Conservation (phyloP, 2,329 filamentous ascomycete genomes). For the Colletotrichum higginsianum region DNA sequence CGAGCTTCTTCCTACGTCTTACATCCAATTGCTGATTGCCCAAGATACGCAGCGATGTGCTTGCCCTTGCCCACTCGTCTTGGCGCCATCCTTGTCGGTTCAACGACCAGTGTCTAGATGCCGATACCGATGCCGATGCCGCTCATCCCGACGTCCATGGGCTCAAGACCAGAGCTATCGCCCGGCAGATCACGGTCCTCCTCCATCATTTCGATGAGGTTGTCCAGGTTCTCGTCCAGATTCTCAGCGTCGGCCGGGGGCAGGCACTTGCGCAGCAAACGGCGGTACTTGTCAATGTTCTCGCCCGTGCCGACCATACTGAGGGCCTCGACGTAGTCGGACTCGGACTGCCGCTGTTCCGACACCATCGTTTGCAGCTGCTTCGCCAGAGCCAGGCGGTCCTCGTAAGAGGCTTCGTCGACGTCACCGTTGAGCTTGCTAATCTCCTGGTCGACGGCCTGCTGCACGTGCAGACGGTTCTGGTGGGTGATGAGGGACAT, state of each 20-base stretch:
- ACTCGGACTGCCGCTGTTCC: slow-evolving; percentile 74
- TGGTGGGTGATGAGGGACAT: slow-evolving; percentile 66
- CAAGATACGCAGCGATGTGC: slow-evolving; percentile 4
- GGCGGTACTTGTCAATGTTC: slow-evolving; percentile 81
- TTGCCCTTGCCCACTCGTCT: background rate
- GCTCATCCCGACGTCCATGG: slow-evolving; percentile 46
- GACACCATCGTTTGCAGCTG: slow-evolving; percentile 70
- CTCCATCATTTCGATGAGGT: slow-evolving; percentile 74
- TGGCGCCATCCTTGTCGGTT: background rate
- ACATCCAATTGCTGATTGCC: slow-evolving; percentile 15
- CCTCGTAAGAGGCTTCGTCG: slow-evolving; percentile 64
- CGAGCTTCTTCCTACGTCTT: slow-evolving; percentile 22
- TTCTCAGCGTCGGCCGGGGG: slow-evolving; percentile 77
- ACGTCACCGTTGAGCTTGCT: slow-evolving; percentile 63
- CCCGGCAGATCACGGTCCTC: slow-evolving; percentile 68
- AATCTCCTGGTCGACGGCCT: slow-evolving; percentile 67
- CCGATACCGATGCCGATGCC: slow-evolving; percentile 25
- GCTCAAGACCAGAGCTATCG: slow-evolving; percentile 50
- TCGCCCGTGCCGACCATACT: slow-evolving; percentile 79
- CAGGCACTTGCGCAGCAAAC: slow-evolving; percentile 77
- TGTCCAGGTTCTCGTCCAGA: slow-evolving; percentile 75
- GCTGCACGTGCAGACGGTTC: slow-evolving; percentile 67
- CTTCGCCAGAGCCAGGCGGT: slow-evolving; percentile 71
- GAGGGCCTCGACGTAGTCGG: slow-evolving; percentile 78
- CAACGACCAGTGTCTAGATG: slow-evolving; percentile 7